Evolutionary conservation across 495 filamentous ascomycete species (phyloP).

Genomic region (Penicillium daleae): DNA sequence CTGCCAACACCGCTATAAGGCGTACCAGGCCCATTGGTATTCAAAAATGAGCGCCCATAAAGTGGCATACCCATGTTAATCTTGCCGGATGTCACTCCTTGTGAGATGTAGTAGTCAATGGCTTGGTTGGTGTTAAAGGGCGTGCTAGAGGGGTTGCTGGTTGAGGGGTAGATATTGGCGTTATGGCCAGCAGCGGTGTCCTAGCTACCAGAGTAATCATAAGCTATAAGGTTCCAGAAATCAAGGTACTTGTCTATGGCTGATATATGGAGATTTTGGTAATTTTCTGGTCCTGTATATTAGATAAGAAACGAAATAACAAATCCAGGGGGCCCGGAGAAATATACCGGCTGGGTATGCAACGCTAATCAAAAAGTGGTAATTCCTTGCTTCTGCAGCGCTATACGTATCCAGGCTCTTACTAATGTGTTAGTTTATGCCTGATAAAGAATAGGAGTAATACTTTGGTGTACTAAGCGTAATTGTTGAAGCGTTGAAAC

Average conservation of each 20-base stretch:
- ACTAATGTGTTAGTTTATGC: background rate
- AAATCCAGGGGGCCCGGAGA: background rate
- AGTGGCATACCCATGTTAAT: slow-evolving; percentile 83
- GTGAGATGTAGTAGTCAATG: slow-evolving; percentile 60
- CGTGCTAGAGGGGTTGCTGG: slow-evolving; percentile 57
- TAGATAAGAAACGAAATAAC: background rate
- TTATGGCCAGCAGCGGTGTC: slow-evolving; percentile 70
- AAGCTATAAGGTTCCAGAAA: slow-evolving; percentile 65
- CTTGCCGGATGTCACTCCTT: slow-evolving; percentile 65
- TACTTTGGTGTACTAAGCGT: slow-evolving; percentile 35
- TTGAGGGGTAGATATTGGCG: slow-evolving; percentile 68
- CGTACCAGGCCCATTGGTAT: slow-evolving; percentile 70
- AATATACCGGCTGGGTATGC: slow-evolving; percentile 58
- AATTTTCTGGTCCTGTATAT: slow-evolving; percentile 58
- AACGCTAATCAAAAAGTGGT: slow-evolving; percentile 69
- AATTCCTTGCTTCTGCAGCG: slow-evolving; percentile 40
- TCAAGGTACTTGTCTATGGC: slow-evolving; percentile 72
- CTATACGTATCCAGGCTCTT: slow-evolving; percentile 67
- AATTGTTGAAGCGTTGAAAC: slow-evolving; percentile 64
- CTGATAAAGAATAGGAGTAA: background rate
- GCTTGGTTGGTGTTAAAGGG: slow-evolving; percentile 72
- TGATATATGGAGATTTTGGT: slow-evolving; percentile 58
- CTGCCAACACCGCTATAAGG: slow-evolving; percentile 70
- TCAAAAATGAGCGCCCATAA: slow-evolving; percentile 78
- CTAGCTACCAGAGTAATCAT: slow-evolving; percentile 73